These are phyloP conservation scores for Cladosporium sphaerospermum DNA, from an alignment of 2,329 filamentous ascomycete genomes.

Conservation along the genomic window DNA sequence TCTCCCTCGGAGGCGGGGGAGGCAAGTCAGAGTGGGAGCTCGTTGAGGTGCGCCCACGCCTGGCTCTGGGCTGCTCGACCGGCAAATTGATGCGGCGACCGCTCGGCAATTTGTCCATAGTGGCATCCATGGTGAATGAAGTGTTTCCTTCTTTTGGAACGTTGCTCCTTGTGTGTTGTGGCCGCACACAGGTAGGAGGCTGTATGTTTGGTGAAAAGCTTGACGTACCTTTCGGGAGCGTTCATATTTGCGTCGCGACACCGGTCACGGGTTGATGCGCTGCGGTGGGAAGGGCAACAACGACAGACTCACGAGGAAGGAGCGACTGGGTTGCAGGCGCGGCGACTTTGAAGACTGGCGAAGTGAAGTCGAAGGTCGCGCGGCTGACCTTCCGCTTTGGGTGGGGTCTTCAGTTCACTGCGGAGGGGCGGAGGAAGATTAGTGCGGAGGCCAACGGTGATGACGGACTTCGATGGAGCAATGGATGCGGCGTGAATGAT, in stretches of 20 bases:
- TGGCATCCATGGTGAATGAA: neutral
- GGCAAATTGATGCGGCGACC: no score
- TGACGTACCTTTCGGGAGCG: constrained; percentile 46
- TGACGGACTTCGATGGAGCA: neutral
- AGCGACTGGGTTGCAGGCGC: constrained; percentile 3
- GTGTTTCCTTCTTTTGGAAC: neutral
- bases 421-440: constrained; percentile 2
- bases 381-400: constrained; percentile 3
- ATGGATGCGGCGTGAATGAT: no score
- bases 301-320: neutral
- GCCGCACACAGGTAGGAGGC: neutral
- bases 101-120: no score
- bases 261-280: neutral
- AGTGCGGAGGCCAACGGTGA: constrained; percentile 7
- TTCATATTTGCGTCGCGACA: constrained; percentile 40
- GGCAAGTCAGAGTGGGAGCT: no score
- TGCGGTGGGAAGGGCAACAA: neutral
- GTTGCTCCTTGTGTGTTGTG: neutral
- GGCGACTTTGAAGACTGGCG: neutral
- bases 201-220: no score
- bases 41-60: no score
- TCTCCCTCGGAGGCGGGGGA: no score
- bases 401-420: neutral
- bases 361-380: constrained; percentile 6
- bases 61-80: no score